Evolutionary conservation across 2,329 filamentous ascomycete genomes (phyloP).

Genomic region (Calonectria naviculata): DNA sequence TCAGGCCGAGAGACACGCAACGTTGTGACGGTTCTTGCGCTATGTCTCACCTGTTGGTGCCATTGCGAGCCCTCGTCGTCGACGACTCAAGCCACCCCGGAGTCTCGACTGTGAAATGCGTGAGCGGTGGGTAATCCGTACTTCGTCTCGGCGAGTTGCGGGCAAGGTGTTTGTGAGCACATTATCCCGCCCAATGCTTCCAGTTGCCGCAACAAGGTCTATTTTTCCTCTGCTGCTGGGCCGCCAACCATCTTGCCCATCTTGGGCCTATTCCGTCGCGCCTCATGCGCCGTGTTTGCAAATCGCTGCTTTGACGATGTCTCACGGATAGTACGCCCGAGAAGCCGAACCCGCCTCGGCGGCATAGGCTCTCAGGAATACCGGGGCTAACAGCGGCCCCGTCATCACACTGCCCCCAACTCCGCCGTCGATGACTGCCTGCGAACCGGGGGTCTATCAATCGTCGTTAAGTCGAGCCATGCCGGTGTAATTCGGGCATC

Average conservation of each 20-base stretch:
- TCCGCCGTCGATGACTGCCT: not conserved
- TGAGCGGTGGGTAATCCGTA: not conserved
- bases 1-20: slow-evolving; percentile 5
- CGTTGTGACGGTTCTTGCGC: slow-evolving; percentile 1
- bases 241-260: not conserved
- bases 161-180: not conserved
- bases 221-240: not conserved
- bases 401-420: not conserved
- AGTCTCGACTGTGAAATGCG: not conserved
- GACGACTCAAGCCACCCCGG: slow-evolving; percentile 5
- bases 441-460: not conserved
- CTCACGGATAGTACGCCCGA: slow-evolving; percentile 8
- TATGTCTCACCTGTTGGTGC: not conserved
- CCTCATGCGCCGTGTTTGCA: not conserved
- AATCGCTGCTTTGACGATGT: slow-evolving; percentile 9
- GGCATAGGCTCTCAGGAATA: not conserved
- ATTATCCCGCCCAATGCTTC: not conserved
- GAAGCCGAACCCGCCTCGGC: slow-evolving; percentile 3
- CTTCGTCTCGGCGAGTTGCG: not conserved
- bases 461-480: not conserved
- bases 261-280: not conserved
- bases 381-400: not conserved
- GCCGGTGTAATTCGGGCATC: not conserved
- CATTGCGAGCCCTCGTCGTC: not conserved
- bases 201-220: not conserved